phyloP scores from a whole-genome alignment of 495 filamentous ascomycete genomes.

The Xylaria grammica region DNA sequence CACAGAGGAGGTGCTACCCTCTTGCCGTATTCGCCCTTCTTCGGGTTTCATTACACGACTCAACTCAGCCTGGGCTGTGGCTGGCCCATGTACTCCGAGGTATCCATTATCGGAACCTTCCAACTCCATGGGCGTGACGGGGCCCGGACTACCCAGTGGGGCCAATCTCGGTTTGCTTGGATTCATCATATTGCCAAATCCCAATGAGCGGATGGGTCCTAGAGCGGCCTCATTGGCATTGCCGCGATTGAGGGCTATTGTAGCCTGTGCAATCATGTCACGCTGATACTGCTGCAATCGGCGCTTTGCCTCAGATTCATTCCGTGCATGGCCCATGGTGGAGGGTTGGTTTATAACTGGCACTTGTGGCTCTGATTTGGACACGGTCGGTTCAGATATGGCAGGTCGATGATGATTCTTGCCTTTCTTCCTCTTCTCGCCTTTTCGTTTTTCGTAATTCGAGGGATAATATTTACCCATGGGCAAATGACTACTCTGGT shows the following conservation, averaged over 20 bases:
- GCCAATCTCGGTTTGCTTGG: constrained; percentile 67
- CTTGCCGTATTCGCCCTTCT: constrained; percentile 31
- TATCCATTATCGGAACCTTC: constrained; percentile 50
- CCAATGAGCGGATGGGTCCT: constrained; percentile 38
- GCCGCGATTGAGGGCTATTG: constrained; percentile 47
- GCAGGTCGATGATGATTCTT: constrained; percentile 23
- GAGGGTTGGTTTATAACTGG: constrained; percentile 29
- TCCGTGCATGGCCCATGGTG: constrained; percentile 34
- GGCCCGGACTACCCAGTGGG: constrained; percentile 75
- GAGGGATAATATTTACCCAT: constrained; percentile 62
- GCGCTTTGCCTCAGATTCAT: constrained; percentile 51
- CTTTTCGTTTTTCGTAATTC: constrained; percentile 52
- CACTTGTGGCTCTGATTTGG: constrained; percentile 40
- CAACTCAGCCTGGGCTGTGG: constrained; percentile 28
- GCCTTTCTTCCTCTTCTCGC: constrained; percentile 31
- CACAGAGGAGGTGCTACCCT: constrained; percentile 27
- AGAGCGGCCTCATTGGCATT: constrained; percentile 37
- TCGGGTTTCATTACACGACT: constrained; percentile 29
- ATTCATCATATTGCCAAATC: constrained; percentile 42
- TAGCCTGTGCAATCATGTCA: constrained; percentile 63
- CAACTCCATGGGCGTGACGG: constrained; percentile 76
- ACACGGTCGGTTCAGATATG: constrained; percentile 26
- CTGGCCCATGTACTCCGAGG: constrained; percentile 25
- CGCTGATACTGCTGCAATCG: constrained; percentile 64
- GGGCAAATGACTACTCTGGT: constrained; percentile 43